Evolutionary conservation across 2,329 filamentous ascomycete genomes (phyloP), one percentile per base, ranked within the genome.

Genomic region (Cytospora mali): DNA sequence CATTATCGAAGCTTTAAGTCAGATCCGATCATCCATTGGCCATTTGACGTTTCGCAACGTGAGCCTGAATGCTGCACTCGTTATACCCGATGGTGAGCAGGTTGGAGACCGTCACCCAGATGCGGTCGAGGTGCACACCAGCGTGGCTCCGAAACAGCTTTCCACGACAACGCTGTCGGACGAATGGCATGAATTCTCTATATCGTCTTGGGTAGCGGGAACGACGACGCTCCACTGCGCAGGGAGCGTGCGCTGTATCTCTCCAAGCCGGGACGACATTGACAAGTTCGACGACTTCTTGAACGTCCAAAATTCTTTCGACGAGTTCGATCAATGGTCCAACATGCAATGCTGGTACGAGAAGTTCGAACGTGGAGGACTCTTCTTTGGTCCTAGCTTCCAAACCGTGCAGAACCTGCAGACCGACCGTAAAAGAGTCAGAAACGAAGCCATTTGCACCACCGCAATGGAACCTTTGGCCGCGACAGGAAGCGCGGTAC

Each of bases 11-110:
- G 57, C 57, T 11, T 21, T 49, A 4, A n/a, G 33, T 51, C 50
- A 71, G 58, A 62, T 72, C 10, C 33, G 33, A 35, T 13, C 13
- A 35, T 58, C 66, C 14, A 68, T 67, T 13, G 71, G 69, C 10
- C 25, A n/a, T n/a, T n/a, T n/a, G n/a, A n/a, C n/a, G 46, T 76
- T 72, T 35, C 81, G 80, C 59, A 77, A 81, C 60, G 69, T 84
- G 23, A 77, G 79, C 18, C 77, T 83, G 58, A 73, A 84, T 4
- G 71, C 72, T 6, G 76, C 83, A 49, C 73, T 75, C 25, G 75
- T 79, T 48, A 78, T 81, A 0, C 73, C 82, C 23, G 74, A 82
- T 7, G 72, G 28, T 10, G 28, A 29, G 28, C 5, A 29, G 28
- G 28, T 5, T 10, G n/a, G n/a, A n/a, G n/a, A n/a, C n/a, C n/a